Evolutionary conservation across 495 filamentous ascomycete genomes (phyloP), one percentile per base, ranked within the genome.

Genomic region (Aspergillus carlsbadensis): DNA sequence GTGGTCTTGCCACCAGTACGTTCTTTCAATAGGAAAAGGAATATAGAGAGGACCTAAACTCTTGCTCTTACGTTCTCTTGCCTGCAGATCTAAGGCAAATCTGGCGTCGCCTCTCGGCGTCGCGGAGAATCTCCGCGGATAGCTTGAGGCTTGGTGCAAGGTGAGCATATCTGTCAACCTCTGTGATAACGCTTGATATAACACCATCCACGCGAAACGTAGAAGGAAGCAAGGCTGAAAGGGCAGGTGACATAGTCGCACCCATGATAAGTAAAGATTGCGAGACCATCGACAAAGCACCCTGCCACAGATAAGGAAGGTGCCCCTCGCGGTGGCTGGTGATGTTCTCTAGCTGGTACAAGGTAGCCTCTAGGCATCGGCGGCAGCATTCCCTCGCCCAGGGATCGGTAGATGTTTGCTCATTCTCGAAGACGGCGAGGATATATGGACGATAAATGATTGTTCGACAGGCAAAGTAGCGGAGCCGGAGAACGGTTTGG

Each of bases 361-460:
- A 79, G 42, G 86, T 88, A 52, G 89, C 88, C 66, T 92, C 89
- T n/a, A 92, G 75, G 69, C 88, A 91, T 67, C 90, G 88, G 56
- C 83, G 80, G 68, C 89, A 92, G 61, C 85, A 87, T 44, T 91
- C 88, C 57, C 85, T 83, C 43, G 92, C 88, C 47, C 77, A 73
- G 36, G 78, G 81, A 69, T 92, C 87, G 60, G 85, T 67, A 33
- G 82, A 81, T 40, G 84, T 83, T 62, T 84, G 82, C 57, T 92
- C 88, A 59, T 91, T 89, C 63, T 90, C 84, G 20, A 93, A 74
- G 2, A 91, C 88, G 10, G 87, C 87, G 52, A 91, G 77, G 58
- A 90, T 90, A 69, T 92, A 92, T 2, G 89, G 89, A 20, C 89
- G 80, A 74, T 87, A 92, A 60, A 92, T 92, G 65, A 92, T 91